Base-by-base conservation (phyloP, 2,329 filamentous ascomycete species). In the Lachnellula occidentalis region DNA sequence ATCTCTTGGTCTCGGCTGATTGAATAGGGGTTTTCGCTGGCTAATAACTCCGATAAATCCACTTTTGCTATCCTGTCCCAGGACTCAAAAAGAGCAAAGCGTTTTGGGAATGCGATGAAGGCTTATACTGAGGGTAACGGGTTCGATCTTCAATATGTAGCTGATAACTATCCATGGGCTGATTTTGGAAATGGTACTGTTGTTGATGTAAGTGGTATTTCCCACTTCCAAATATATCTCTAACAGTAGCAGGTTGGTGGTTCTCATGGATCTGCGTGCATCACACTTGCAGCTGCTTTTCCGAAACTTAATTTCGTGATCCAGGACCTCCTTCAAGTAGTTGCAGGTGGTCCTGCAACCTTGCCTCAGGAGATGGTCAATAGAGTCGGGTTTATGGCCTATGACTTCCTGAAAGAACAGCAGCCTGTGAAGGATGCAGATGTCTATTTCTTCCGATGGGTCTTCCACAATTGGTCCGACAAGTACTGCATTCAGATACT, bases 391-490 rank as follows among this genome's bases (percentile, higher is more conserved):
- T 64, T 68, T 63, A 65, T 68, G 56, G 67, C 60, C 4, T 73
- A 79, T 63, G 70, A 76, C 60, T 74, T 78, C 59, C 75, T 78
- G 59, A 62, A 64, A 7, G 69, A 70, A 11, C 45, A 51, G 47
- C 53, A 56, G 17, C 50, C 50, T 2, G 22, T 58, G 12, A 39
- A 37, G 12, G 17, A 45, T 39, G 76, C 73, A 5, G 50, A 50
- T 50, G 51, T 56, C 6, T 55, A 55, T 47, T 42, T 51, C n/a
- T 51, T 51, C 19, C 41, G 53, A 9, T 51, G 42, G 48, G 48
- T 55, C 48, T 51, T 55, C 41, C 53, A 55, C 17, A 31, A 46
- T 2, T 51, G 50, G 34, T 51, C 48, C 21, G 53, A 55, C 5
- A 48, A 51, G 12, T 42, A 51, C 34, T 51, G 48, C 24, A 48